Percentiles rank a stretch among this genome's conserved stretches.
Conservation (phyloP, 2,329 filamentous ascomycete species). For the Ophiocordyceps polyrhachis-furcata region DNA sequence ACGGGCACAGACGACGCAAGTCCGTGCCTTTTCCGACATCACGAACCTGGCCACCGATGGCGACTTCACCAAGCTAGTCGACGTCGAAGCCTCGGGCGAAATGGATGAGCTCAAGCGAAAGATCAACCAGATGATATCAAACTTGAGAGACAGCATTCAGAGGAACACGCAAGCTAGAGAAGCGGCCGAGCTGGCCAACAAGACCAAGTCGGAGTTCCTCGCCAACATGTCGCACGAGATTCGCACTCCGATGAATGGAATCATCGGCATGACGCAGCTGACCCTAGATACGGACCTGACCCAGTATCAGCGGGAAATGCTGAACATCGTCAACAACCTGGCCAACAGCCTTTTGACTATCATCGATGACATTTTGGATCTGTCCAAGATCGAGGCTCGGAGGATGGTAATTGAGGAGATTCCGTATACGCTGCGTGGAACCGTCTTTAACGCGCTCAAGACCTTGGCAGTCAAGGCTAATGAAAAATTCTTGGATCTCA, state of each 20-base stretch:
- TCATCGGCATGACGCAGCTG: constrained; percentile 94
- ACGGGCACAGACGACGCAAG: constrained; percentile 63
- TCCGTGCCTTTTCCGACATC: constrained; percentile 93
- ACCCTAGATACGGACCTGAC: constrained; percentile 90
- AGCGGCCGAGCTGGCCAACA: constrained; percentile 88
- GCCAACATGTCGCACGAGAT: constrained; percentile 99
- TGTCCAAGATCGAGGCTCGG: constrained; percentile 78
- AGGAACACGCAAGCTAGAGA: constrained; percentile 91
- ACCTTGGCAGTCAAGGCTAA: constrained; percentile 94
- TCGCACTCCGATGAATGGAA: constrained; percentile 90
- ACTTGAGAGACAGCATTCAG: constrained; percentile 87
- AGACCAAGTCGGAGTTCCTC: constrained; percentile 95
- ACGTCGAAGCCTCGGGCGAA: constrained; percentile 90
- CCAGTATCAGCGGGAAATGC: constrained; percentile 90
- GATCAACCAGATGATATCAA: constrained; percentile 99
- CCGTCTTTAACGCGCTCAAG: constrained; percentile 93
- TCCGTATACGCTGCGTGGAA: constrained; percentile 82
- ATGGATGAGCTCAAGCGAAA: constrained; percentile 99
- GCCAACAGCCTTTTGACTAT: constrained; percentile 94
- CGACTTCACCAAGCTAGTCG: constrained; percentile 92
- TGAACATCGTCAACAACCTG: constrained; percentile 93
- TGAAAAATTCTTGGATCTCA: constrained; percentile 82
- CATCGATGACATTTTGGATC: constrained; percentile 67
- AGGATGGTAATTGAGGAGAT: constrained; percentile 98
- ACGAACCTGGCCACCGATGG: constrained; percentile 95